These are phyloP conservation scores for Yamadazyma sp. DNA, from an alignment of 1,139 yeast species.

Conservation along the genomic window DNA sequence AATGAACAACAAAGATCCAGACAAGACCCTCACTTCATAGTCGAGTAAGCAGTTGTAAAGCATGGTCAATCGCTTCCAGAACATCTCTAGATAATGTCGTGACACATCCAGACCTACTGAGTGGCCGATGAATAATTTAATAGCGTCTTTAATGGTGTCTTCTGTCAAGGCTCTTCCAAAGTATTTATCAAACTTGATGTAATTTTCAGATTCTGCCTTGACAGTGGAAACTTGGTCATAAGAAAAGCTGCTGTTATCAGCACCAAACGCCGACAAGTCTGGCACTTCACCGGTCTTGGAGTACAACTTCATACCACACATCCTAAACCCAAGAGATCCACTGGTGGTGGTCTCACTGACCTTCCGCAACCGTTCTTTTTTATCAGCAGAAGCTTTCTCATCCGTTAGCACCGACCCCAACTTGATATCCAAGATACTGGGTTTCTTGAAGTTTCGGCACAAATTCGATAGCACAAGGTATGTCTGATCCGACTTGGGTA, in stretches of 20 bases:
- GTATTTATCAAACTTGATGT: slow-evolving; percentile 57
- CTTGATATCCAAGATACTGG: slow-evolving; percentile 81
- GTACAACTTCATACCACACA: slow-evolving; percentile 86
- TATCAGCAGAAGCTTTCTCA: slow-evolving; percentile 54
- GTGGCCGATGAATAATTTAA: slow-evolving; percentile 51
- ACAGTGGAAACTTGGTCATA: slow-evolving; percentile 10
- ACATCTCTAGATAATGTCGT: slow-evolving; percentile 29
- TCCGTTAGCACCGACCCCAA: slow-evolving; percentile 75
- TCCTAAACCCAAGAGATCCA: slow-evolving; percentile 69
- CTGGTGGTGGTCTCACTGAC: slow-evolving; percentile 78
- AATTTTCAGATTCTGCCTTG: slow-evolving; percentile 26
- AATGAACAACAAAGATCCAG: slow-evolving; percentile 73
- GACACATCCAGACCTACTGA: slow-evolving; percentile 5
- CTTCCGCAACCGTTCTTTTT: slow-evolving; percentile 54
- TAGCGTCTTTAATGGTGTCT: slow-evolving; percentile 46
- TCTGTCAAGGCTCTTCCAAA: slow-evolving; percentile 65
- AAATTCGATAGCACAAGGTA: slow-evolving; percentile 65
- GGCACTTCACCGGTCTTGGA: slow-evolving; percentile 7
- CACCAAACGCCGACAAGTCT: slow-evolving; percentile 16
- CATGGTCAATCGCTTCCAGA: slow-evolving; percentile 58
- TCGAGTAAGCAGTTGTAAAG: slow-evolving; percentile 63
- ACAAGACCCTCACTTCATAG: slow-evolving; percentile 64
- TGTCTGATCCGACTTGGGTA: slow-evolving; percentile 15
- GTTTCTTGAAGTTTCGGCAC: slow-evolving; percentile 58
- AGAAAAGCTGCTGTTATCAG: slow-evolving; percentile 3